phyloP scores from a whole-genome alignment of 768 basidiomycete genomes.

The Suillus subluteus region DNA sequence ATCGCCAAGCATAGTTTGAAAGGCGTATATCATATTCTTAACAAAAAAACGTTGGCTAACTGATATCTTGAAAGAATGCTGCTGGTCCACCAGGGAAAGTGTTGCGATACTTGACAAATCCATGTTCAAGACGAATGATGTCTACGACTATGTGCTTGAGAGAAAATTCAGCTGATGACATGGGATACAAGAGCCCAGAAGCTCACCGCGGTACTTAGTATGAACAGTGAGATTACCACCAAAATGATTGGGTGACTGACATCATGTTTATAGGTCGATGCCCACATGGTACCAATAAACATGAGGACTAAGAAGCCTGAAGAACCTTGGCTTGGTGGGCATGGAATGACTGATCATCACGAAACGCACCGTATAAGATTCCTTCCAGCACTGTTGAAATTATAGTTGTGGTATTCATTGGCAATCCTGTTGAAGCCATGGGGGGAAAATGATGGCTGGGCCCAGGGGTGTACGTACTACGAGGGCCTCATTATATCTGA shows the following conservation, averaged over 20 bases:
- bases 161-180: neutral
- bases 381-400: constrained; percentile 19
- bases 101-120: constrained; percentile 24
- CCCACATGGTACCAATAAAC: constrained; percentile 20
- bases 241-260: constrained; percentile 19
- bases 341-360: neutral
- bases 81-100: constrained; percentile 26
- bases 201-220: constrained; percentile 25
- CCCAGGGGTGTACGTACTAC: too few species aligned
- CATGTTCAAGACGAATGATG: constrained; percentile 21
- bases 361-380: constrained; percentile 27
- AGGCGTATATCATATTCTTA: constrained; percentile 21
- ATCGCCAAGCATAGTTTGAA: constrained; percentile 17
- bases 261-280: constrained; percentile 11
- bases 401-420: too few species aligned
- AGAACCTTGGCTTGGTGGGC: neutral
- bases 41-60: constrained; percentile 13
- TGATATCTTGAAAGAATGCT: constrained; percentile 21
- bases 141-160: constrained; percentile 19
- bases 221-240: constrained; percentile 21
- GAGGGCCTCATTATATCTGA: neutral
- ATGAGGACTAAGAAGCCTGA: neutral
- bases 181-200: neutral
- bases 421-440: too few species aligned
- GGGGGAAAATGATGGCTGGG: too few species aligned